Conservation (phyloP, 1,284 basidiomycete genomes). For the Neotropicomus parvogracilis region DNA sequence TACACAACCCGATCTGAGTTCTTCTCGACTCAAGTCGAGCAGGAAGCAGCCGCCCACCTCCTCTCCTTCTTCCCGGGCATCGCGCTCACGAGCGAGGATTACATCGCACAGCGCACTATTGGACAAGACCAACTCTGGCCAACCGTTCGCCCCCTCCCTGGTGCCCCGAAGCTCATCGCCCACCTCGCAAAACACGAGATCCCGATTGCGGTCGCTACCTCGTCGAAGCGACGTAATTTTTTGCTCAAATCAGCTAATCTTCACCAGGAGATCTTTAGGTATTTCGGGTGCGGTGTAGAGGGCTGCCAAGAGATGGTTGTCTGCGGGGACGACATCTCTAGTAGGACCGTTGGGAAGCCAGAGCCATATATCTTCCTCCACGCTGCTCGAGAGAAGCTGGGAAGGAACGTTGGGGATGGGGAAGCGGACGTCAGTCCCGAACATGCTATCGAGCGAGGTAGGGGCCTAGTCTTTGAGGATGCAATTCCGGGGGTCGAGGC, state of each 20-base stretch:
- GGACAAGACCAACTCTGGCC: slow-evolving; percentile 67
- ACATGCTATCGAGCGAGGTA: slow-evolving; percentile 47
- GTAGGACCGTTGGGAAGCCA: slow-evolving; percentile 59
- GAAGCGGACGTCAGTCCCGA: slow-evolving; percentile 39
- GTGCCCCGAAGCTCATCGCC: slow-evolving; percentile 56
- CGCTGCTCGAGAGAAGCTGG: slow-evolving; percentile 57
- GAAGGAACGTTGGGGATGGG: slow-evolving; percentile 50
- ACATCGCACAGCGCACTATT: slow-evolving; percentile 50
- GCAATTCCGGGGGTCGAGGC: slow-evolving; percentile 69
- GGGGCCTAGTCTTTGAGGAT: slow-evolving; percentile 76
- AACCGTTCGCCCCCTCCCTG: slow-evolving; percentile 62
- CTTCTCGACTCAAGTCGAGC: slow-evolving; percentile 49
- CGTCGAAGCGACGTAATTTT: slow-evolving; percentile 62
- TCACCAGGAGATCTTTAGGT: slow-evolving; percentile 49
- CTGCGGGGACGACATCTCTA: slow-evolving; percentile 59
- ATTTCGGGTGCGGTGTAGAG: slow-evolving; percentile 25
- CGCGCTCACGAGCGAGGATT: slow-evolving; percentile 55
- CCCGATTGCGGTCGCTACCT: slow-evolving; percentile 75
- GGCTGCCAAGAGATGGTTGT: slow-evolving; percentile 51
- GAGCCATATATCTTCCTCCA: slow-evolving; percentile 71
- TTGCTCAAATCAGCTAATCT: slow-evolving; percentile 61
- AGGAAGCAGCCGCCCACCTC: slow-evolving; percentile 58
- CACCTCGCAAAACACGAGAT: slow-evolving; percentile 64
- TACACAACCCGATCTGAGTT: neutral
- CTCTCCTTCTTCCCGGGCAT: slow-evolving; percentile 74